These are phyloP conservation scores for Nemania diffusa DNA, from an alignment of 2,329 filamentous ascomycete genomes.

Conservation along the genomic window DNA sequence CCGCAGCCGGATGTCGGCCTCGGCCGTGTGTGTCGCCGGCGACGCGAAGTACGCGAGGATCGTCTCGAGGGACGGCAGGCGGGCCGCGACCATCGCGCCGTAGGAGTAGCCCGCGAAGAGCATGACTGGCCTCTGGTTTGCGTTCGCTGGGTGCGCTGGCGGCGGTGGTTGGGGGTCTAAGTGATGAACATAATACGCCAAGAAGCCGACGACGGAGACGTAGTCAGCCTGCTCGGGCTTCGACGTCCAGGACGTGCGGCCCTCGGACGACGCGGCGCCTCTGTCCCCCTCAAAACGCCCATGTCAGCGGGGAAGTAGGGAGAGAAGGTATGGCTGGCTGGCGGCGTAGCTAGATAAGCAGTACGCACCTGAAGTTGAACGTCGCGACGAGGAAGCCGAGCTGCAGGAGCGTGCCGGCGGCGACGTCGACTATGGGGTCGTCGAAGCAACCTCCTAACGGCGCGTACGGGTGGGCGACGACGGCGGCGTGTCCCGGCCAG, in stretches of 20 bases:
- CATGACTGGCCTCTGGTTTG: constrained; percentile 45
- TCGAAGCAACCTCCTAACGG: constrained; percentile 87
- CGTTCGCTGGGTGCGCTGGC: too few species aligned
- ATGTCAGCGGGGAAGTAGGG: too few species aligned
- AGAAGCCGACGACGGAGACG: constrained; percentile 81
- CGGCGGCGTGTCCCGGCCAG: constrained; percentile 62
- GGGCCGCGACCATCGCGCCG: constrained; percentile 82
- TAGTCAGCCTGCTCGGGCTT: constrained; percentile 86
- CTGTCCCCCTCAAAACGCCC: constrained; percentile 57
- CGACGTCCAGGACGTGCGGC: constrained; percentile 87
- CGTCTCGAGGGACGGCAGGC: constrained; percentile 70
- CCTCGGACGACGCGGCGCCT: constrained; percentile 78
- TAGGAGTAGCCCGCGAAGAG: constrained; percentile 87
- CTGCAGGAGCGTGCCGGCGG: constrained; percentile 72
- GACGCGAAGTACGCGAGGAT: constrained; percentile 70
- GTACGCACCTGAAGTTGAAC: constrained; percentile 82
- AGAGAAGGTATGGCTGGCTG: not conserved
- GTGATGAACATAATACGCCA: constrained; percentile 76
- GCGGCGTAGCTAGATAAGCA: not conserved
- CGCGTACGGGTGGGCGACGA: constrained; percentile 89
- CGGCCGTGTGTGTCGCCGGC: constrained; percentile 64
- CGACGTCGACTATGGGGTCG: constrained; percentile 78
- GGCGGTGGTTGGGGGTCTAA: constrained; percentile 55
- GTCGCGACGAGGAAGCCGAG: constrained; percentile 81
- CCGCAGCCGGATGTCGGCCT: constrained; percentile 75